These are phyloP conservation scores for Exsudoporus frostii DNA, from an alignment of 768 basidiomycete genomes.

Conservation along the genomic window DNA sequence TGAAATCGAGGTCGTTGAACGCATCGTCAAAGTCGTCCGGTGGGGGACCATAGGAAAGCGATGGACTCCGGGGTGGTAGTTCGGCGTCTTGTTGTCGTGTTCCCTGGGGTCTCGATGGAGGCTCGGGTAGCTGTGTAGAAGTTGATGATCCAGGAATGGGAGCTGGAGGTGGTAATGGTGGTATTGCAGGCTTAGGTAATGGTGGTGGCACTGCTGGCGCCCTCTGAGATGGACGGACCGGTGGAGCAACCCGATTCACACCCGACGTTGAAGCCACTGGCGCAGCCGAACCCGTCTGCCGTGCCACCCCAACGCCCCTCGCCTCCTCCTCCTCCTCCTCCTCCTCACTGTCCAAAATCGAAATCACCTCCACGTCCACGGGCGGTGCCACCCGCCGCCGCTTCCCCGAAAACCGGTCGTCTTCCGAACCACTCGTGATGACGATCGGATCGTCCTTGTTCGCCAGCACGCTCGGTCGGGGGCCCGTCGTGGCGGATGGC, in stretches of 20 bases:
- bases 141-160: background rate
- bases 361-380: conserved; percentile 25
- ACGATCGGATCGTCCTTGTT: conserved; percentile 20
- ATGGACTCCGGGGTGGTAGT: background rate
- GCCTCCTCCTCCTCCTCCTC: background rate
- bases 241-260: background rate
- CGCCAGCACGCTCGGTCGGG: background rate
- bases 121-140: background rate
- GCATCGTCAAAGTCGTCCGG: conserved; percentile 15
- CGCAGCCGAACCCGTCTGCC: background rate
- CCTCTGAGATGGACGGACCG: background rate
- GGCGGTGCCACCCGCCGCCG: conserved; percentile 5
- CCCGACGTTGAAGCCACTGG: background rate
- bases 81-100: background rate
- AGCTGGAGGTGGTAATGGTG: background rate
- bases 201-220: background rate
- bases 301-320: background rate
- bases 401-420: background rate
- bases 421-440: conserved; percentile 26
- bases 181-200: background rate
- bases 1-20: conserved; percentile 14
- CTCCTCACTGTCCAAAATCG: conserved; percentile 27
- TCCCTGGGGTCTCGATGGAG: background rate
- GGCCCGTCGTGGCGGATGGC: background rate
- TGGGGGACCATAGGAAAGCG: conserved; percentile 1